phyloP scores from a whole-genome alignment of 768 basidiomycete genomes.

The Tulasnella sp. region DNA sequence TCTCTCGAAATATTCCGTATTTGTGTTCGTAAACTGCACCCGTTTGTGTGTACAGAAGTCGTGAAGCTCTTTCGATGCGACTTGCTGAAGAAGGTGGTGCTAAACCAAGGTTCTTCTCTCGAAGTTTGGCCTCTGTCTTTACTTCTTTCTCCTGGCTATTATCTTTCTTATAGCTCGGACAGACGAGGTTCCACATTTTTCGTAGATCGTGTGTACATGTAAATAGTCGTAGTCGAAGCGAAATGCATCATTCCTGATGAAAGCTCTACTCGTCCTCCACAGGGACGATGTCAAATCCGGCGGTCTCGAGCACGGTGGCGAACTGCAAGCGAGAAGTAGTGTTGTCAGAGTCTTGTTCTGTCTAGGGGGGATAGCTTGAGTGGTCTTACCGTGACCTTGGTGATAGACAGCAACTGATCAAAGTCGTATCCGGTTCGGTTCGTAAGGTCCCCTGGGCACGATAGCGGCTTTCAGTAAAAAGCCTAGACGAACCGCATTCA shows the following conservation, averaged over 20 bases:
- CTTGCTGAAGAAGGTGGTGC: constrained; percentile 24
- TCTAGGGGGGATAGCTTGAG: not conserved
- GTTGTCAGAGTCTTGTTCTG: not conserved
- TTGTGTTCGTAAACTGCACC: not conserved
- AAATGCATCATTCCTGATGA: not conserved
- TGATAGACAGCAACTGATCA: constrained; percentile 77
- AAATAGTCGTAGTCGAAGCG: not conserved
- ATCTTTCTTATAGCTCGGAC: not conserved
- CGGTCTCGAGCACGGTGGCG: constrained; percentile 68
- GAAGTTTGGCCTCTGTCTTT: constrained; percentile 6
- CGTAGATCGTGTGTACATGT: not conserved
- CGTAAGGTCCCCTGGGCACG: constrained; percentile 68
- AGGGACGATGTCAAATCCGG: constrained; percentile 46
- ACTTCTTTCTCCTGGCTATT: not conserved
- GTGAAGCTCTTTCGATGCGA: constrained; percentile 3
- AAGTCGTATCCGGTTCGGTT: constrained; percentile 82
- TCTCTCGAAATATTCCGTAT: not conserved
- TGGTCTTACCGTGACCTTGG: constrained; percentile 76
- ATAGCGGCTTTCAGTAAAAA: not conserved
- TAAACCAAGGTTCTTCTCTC: constrained; percentile 21
- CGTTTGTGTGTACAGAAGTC: constrained; percentile 24
- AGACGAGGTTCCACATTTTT: constrained; percentile 15
- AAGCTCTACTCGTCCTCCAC: constrained; percentile 7
- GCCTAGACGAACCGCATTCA: too few species aligned
- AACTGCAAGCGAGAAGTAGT: constrained; percentile 47